Evolutionary conservation across 1,139 yeast species (phyloP).

Genomic region (Candida sanyaensis): DNA sequence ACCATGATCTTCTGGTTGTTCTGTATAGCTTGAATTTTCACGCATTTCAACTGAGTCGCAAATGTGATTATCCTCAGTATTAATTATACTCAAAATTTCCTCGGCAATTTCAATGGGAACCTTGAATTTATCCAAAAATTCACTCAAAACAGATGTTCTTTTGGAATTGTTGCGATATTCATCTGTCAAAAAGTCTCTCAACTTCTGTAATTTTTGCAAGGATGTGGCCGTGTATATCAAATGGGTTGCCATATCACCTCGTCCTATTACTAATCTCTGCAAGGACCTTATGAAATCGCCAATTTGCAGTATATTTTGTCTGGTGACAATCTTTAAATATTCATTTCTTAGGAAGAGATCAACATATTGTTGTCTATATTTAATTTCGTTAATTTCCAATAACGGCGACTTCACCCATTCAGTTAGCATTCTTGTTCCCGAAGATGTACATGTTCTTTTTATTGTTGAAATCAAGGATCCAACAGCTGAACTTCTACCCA

Average conservation of each 20-base stretch:
- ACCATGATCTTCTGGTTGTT: background rate
- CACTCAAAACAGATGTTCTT: conserved; percentile 13
- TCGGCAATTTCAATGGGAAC: conserved; percentile 32
- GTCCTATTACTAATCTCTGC: conserved; percentile 37
- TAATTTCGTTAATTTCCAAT: conserved; percentile 55
- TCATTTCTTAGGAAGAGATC: conserved; percentile 47
- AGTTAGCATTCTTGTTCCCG: conserved; percentile 76
- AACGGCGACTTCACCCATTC: conserved; percentile 88
- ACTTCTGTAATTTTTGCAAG: conserved; percentile 24
- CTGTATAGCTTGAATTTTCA: conserved; percentile 14
- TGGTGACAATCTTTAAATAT: conserved; percentile 29
- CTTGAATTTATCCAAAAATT: conserved; percentile 25
- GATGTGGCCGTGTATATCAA: conserved; percentile 37
- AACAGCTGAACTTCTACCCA: conserved; percentile 54
- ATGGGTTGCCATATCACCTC: conserved; percentile 36
- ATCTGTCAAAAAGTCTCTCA: conserved; percentile 23
- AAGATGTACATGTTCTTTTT: conserved; percentile 71
- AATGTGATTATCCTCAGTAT: conserved; percentile 15
- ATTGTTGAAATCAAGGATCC: conserved; percentile 76
- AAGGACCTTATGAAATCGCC: conserved; percentile 44
- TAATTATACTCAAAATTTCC: conserved; percentile 29
- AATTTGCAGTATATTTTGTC: conserved; percentile 25
- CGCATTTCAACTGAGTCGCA: conserved; percentile 2
- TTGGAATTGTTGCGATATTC: conserved; percentile 17
- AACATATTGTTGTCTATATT: conserved; percentile 64